Evolutionary conservation across 2,329 filamentous ascomycete genomes (phyloP).

Genomic region (Sclerotinia nivalis): DNA sequence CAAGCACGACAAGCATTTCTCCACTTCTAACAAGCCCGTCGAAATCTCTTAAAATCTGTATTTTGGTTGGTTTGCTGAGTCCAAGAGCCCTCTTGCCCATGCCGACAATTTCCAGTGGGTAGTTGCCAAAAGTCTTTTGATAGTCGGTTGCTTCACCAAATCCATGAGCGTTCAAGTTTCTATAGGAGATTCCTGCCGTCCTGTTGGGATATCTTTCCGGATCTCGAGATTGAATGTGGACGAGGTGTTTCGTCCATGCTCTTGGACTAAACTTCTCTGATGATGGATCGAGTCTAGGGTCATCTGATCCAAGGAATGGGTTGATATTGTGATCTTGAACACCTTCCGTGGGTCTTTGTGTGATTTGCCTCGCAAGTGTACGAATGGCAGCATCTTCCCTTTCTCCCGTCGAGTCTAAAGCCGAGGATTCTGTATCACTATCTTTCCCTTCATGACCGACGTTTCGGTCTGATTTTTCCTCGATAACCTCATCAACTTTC

Average conservation of each 20-base stretch:
- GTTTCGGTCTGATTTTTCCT: slow-evolving; percentile 5
- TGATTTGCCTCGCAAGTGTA: slow-evolving; percentile 20
- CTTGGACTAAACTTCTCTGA: slow-evolving; percentile 55
- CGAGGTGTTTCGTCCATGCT: slow-evolving; percentile 62
- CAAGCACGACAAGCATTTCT: slow-evolving; percentile 69
- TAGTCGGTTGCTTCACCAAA: slow-evolving; percentile 28
- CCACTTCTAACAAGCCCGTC: slow-evolving; percentile 64
- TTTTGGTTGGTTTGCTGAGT: slow-evolving; percentile 51
- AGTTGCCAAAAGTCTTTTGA: slow-evolving; percentile 64
- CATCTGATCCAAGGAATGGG: slow-evolving; percentile 50
- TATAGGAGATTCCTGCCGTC: slow-evolving; percentile 27
- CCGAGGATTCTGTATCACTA: slow-evolving; percentile 20
- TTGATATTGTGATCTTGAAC: slow-evolving; percentile 44
- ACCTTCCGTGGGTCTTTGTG: slow-evolving; percentile 1
- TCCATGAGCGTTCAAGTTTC: slow-evolving; percentile 26
- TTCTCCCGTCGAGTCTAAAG: slow-evolving; percentile 10
- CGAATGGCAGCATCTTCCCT: slow-evolving; percentile 13
- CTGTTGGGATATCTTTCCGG: slow-evolving; percentile 45
- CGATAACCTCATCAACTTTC: slow-evolving; percentile 17
- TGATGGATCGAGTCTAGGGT: slow-evolving; percentile 56
- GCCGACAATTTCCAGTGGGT: slow-evolving; percentile 54
- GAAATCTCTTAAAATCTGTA: slow-evolving; percentile 61
- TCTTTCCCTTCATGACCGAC: slow-evolving; percentile 1
- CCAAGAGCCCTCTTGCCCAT: slow-evolving; percentile 54
- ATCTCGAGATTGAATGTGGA: slow-evolving; percentile 49